Evolutionary conservation across 2,329 filamentous ascomycete genomes (phyloP).

Genomic region (Trichoderma asperellum): DNA sequence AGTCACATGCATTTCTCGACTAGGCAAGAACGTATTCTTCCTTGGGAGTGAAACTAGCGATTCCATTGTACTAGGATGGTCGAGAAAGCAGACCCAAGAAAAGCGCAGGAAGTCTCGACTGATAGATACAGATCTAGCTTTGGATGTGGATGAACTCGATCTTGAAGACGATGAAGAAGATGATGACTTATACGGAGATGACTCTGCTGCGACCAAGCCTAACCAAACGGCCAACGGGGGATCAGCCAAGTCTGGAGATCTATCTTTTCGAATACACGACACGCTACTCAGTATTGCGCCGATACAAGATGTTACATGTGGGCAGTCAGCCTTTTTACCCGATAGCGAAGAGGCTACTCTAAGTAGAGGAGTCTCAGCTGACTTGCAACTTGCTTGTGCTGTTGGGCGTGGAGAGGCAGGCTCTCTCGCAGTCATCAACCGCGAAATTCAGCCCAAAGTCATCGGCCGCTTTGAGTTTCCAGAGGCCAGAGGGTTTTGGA

Average conservation of each 20-base stretch:
- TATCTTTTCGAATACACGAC: slow-evolving; percentile 78
- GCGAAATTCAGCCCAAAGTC: slow-evolving; percentile 74
- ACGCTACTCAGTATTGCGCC: slow-evolving; percentile 76
- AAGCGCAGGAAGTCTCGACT: slow-evolving; percentile 67
- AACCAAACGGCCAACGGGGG: slow-evolving; percentile 45
- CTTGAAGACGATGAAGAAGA: slow-evolving; percentile 65
- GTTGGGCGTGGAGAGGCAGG: slow-evolving; percentile 69
- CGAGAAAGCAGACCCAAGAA: slow-evolving; percentile 64
- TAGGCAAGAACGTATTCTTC: slow-evolving; percentile 75
- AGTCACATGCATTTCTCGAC: slow-evolving; percentile 69
- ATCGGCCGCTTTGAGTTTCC: slow-evolving; percentile 73
- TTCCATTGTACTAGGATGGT: slow-evolving; percentile 81
- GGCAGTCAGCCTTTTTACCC: slow-evolving; percentile 54
- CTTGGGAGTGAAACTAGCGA: slow-evolving; percentile 84
- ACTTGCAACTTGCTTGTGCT: slow-evolving; percentile 63
- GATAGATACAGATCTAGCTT: slow-evolving; percentile 56
- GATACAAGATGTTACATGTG: slow-evolving; percentile 74
- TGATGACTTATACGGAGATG: slow-evolving; percentile 64
- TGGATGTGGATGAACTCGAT: slow-evolving; percentile 57
- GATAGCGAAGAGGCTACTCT: slow-evolving; percentile 51
- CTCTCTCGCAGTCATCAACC: slow-evolving; percentile 75
- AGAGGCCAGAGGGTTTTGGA: slow-evolving; percentile 79
- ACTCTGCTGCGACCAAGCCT: slow-evolving; percentile 63
- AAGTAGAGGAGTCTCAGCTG: slow-evolving; percentile 53
- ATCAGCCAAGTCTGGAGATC: slow-evolving; percentile 60